Conservation (phyloP, 2,329 filamentous ascomycete genomes). For the Diaporthe humulicola region DNA sequence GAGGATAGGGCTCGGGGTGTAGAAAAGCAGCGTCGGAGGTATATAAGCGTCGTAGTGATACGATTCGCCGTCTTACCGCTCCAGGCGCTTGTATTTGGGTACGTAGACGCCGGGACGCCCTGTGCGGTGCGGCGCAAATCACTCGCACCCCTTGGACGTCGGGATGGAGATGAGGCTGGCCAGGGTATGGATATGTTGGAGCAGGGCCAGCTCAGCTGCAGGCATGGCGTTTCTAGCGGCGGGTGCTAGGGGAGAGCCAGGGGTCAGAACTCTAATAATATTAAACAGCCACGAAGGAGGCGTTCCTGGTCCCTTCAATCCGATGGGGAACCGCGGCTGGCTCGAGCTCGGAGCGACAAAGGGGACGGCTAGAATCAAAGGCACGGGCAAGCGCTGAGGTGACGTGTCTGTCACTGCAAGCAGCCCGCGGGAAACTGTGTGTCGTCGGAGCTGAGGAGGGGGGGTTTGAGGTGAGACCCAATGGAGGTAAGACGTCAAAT, state of each 20-base stretch:
- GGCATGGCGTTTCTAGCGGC: constrained; percentile 18
- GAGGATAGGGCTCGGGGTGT: not conserved
- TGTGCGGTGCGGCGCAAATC: not conserved
- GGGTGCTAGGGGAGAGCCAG: not conserved
- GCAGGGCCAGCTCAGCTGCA: constrained; percentile 23
- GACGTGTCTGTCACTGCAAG: constrained; percentile 22
- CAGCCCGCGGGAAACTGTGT: not conserved
- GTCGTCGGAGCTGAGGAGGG: constrained; percentile 5
- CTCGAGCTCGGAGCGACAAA: constrained; percentile 16
- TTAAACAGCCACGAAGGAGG: constrained; percentile 18
- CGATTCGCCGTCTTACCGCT: constrained; percentile 36
- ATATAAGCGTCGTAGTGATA: constrained; percentile 15
- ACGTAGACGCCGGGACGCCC: constrained; percentile 29
- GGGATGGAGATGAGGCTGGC: constrained; percentile 1
- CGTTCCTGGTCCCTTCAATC: not conserved
- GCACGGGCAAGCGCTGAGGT: not conserved
- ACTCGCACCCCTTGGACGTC: not conserved
- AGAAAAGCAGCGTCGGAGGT: not conserved
- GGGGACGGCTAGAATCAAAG: not conserved
- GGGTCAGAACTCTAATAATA: constrained; percentile 23
- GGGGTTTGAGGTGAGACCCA: constrained; percentile 17
- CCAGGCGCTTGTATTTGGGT: constrained; percentile 19
- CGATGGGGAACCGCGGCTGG: not conserved
- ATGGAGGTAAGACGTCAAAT: constrained; percentile 25
- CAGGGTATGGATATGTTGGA: constrained; percentile 16